Evolutionary conservation across 768 basidiomycete genomes (phyloP).

Genomic region (Leccinum incarnatum): DNA sequence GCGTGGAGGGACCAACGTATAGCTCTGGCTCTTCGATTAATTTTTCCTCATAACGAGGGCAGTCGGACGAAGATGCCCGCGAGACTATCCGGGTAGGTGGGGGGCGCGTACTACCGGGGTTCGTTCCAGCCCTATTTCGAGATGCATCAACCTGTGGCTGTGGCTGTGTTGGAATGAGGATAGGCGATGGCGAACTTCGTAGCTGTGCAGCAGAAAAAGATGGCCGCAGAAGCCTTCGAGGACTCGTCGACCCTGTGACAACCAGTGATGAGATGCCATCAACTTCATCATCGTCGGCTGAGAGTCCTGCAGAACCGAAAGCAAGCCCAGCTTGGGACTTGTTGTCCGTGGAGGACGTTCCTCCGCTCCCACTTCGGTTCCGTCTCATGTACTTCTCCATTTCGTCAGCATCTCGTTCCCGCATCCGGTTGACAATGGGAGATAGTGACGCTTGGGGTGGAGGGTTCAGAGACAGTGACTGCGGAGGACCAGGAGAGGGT

Average conservation of each 20-base stretch:
- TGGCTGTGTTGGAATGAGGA: slow-evolving; percentile 31
- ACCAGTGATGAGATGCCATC: slow-evolving; percentile 45
- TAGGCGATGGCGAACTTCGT: slow-evolving; percentile 46
- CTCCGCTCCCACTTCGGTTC: slow-evolving; percentile 79
- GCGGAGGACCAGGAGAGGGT: slow-evolving; percentile 36
- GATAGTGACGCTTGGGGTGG: slow-evolving; percentile 53
- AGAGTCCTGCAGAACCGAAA: slow-evolving; percentile 48
- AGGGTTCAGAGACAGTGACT: slow-evolving; percentile 36
- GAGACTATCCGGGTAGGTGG: slow-evolving; percentile 41
- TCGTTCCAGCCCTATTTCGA: slow-evolving; percentile 67
- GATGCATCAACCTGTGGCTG: slow-evolving; percentile 42
- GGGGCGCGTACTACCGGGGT: slow-evolving; percentile 49
- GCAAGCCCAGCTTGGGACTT: slow-evolving; percentile 55
- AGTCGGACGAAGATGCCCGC: slow-evolving; percentile 59
- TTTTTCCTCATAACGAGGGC: slow-evolving; percentile 36
- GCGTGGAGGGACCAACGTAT: slow-evolving; percentile 63
- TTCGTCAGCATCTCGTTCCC: slow-evolving; percentile 81
- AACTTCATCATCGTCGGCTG: slow-evolving; percentile 55
- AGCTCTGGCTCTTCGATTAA: slow-evolving; percentile 46
- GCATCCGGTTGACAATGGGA: slow-evolving; percentile 76
- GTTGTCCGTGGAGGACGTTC: slow-evolving; percentile 69
- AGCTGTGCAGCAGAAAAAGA: slow-evolving; percentile 79
- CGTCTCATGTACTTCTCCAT: slow-evolving; percentile 83
- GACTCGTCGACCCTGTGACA: slow-evolving; percentile 53
- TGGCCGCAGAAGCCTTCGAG: slow-evolving; percentile 59